A percentile compares a stretch with the other conserved stretches of the same genome.
These are phyloP conservation scores for Rhynchospora breviuscula DNA, from an alignment of 176 grass and related monocot species.

Conservation along the genomic window DNA sequence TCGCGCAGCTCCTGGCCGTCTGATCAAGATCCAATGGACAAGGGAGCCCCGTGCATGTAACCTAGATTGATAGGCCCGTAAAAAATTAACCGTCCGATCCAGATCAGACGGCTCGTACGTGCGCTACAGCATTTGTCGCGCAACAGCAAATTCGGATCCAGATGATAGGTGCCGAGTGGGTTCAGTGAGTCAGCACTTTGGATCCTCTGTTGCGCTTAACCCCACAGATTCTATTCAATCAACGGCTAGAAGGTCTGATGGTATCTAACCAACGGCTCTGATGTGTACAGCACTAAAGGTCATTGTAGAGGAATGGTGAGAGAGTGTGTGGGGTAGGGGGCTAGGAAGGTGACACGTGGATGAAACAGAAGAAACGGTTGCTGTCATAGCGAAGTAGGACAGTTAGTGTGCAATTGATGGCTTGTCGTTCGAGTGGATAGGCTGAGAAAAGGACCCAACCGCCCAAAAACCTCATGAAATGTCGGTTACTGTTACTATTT, in stretches of 20 bases:
- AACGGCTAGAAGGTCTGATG: background rate
- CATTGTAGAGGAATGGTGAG: background rate
- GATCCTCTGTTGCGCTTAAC: background rate
- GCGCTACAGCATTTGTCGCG: too few species aligned
- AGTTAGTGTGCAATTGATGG: slow-evolving; percentile 11
- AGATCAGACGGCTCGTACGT: too few species aligned
- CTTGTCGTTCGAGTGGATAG: background rate
- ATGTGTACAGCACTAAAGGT: background rate
- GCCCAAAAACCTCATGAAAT: slow-evolving; percentile 23
- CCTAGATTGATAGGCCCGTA: too few species aligned
- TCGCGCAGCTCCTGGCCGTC: too few species aligned
- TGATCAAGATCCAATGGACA: too few species aligned
- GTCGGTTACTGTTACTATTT: slow-evolving; percentile 13
- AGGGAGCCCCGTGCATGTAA: too few species aligned
- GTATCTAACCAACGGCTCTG: background rate
- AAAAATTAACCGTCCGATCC: too few species aligned
- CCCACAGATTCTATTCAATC: background rate
- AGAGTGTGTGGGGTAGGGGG: background rate
- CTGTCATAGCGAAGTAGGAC: background rate
- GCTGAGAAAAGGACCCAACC: slow-evolving; percentile 21
- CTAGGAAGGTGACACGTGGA: slow-evolving; percentile 16
- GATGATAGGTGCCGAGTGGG: background rate
- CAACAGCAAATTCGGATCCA: too few species aligned
- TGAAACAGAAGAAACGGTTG: slow-evolving; percentile 1
- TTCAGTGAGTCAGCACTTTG: background rate